Evolutionary conservation across 2,329 filamentous ascomycete species (phyloP), one percentile per base, ranked within the genome.

Genomic region (Nannizziopsis arthrosporioides): DNA sequence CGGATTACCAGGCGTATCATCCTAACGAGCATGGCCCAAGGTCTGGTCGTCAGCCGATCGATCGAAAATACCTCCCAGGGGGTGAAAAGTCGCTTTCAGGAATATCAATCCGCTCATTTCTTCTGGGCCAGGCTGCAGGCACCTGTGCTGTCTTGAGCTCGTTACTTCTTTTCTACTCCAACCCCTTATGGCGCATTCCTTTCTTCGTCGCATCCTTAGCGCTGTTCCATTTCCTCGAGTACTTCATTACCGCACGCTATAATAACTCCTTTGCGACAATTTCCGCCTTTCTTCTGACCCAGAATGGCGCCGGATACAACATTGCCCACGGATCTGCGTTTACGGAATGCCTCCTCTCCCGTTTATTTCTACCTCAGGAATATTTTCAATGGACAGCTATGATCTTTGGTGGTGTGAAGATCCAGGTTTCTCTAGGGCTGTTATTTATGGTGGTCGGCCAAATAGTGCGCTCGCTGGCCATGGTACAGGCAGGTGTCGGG

Each of bases 141-240:
- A 39, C 67, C 11, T 63, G 61, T 36, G 22, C 44, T 11, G 53
- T 61, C 22, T 45, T 64, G 10, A 58, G 64, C 3, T 14, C 65
- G 9, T 49, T 63, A 8, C 53, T 59, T 41, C 50, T 59, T 45
- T 51, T 57, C 39, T 54, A 49, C 32, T 51, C 53, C 10, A 68
- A 61, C 36, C 64, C 68, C 3, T 61, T 77, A 47, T 84, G 79
- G 79, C 71, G 79, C 17, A 63, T 77, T 0, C 72, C 74, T 7
- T 72, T 76, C 57, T 73, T 73, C 61, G 55, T 73, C 51, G 54
- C 64, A 34, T 71, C 80, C 11, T 80, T 96, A 42, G 76, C 82
- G 19, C 58, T 83, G 27, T 96, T 96, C 69, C 92, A 98, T 72
- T 96, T 94, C 68, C 81, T 96, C 65, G 92, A 98, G 68, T 98